Percentiles rank a stretch among this genome's conserved stretches.
Conservation (phyloP, 2,329 filamentous ascomycete species). For the Scedosporium boydii region DNA sequence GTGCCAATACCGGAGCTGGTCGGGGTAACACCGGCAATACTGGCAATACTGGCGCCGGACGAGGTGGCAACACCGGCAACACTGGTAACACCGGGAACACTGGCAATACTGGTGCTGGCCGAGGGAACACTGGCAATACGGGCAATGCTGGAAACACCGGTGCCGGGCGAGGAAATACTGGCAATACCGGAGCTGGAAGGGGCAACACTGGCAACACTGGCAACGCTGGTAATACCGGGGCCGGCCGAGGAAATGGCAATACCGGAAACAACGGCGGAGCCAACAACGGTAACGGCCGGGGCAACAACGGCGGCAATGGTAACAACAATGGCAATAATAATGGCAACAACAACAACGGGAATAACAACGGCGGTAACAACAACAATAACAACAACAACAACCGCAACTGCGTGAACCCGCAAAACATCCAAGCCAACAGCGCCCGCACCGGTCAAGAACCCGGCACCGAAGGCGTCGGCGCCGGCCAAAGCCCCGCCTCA, state of each 20-base stretch:
- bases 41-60: constrained; percentile 9
- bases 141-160: constrained; percentile 9
- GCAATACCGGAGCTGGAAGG: no score
- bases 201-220: constrained; percentile 12
- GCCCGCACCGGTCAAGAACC: constrained; percentile 26
- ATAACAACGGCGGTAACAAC: constrained; percentile 10
- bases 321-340: constrained; percentile 15
- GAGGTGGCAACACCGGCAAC: constrained; percentile 16
- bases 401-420: constrained; percentile 20
- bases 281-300: constrained; percentile 10
- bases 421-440: constrained; percentile 32
- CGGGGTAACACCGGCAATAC: no score
- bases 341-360: constrained; percentile 12
- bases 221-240: constrained; percentile 10
- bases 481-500: constrained; percentile 27
- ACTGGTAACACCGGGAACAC: constrained; percentile 16
- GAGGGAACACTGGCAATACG: neutral
- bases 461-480: constrained; percentile 16
- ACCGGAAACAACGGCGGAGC: neutral
- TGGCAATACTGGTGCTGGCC: constrained; percentile 11
- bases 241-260: constrained; percentile 12
- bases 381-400: neutral
- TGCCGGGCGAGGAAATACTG: constrained; percentile 9
- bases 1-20: constrained; percentile 13
- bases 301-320: constrained; percentile 15